Evolutionary conservation across 768 basidiomycete genomes (phyloP), one percentile per base, ranked within the genome.

Genomic region (Asterophora lycoperdoides): DNA sequence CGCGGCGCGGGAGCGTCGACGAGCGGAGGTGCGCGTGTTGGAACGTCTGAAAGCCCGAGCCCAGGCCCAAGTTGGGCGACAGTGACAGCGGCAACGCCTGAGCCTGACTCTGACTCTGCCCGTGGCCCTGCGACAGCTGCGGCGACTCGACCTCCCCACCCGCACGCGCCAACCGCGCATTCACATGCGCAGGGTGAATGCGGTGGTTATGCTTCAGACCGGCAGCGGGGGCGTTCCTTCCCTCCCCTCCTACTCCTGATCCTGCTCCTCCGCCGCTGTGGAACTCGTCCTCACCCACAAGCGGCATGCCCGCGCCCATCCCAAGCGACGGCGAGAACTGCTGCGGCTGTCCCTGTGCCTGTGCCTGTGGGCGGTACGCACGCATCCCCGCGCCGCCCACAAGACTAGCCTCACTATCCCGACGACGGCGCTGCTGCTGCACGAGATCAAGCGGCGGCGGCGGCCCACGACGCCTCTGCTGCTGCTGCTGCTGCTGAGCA

Each of bases 1-100:
- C 56, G 9, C 70, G 74, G 48, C 69, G 71, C 18, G 75, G 75
- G 50, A 75, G 68, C 28, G 76, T 76, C 32, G 73, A 69, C 20
- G 73, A 71, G 32, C 75, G 70, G 48, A 72, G 61, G 54, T 77
- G 76, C 32, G 67, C 64, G 40, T 67, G 65, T 36, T 62, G 61
- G 42, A 66, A 62, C 45, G 63, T 53, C 26, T 62, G 20, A 23
- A 41, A 8, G 28, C 40, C 40, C n/a, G 42, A 8, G 28, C 40
- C 40, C n/a, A 40, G 46, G 19, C 48, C 52, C 23, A 41, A 33
- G 11, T 38, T 41, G 33, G 38, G 34, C 37, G 42, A 46, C 45
- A 2, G 45, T n/a, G n/a, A n/a, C n/a, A n/a, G n/a, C n/a, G n/a
- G n/a, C n/a, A n/a, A n/a, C n/a, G n/a, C n/a, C 43, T 52, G 46